phyloP scores from a whole-genome alignment of 805 yeast species.

The Ogataea naganishii region DNA sequence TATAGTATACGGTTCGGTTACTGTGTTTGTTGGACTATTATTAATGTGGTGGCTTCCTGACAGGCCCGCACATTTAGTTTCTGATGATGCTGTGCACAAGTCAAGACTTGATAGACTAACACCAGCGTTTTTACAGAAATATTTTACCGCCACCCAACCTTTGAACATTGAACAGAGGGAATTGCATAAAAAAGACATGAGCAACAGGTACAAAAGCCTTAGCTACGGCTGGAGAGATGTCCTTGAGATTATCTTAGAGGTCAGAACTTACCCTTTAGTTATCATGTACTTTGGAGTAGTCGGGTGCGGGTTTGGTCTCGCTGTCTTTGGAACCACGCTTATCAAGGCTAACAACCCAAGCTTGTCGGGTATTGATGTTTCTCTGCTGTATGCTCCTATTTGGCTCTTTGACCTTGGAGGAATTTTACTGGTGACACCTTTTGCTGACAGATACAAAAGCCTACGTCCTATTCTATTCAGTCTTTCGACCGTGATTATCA shows the following conservation, averaged over 20 bases:
- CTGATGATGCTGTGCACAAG: constrained; percentile 3
- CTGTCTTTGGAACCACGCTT: constrained; percentile 77
- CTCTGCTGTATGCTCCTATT: constrained; percentile 78
- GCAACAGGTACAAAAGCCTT: constrained; percentile 33
- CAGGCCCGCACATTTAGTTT: constrained; percentile 38
- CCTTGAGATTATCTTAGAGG: constrained; percentile 43
- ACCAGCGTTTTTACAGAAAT: constrained; percentile 10
- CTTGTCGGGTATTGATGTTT: constrained; percentile 57
- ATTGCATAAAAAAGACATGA: constrained; percentile 56
- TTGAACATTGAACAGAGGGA: constrained; percentile 42
- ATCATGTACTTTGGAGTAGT: constrained; percentile 91
- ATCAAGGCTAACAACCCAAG: constrained; percentile 55
- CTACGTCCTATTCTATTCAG: constrained; percentile 57
- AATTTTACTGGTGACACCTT: constrained; percentile 65
- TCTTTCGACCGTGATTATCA: constrained; percentile 55
- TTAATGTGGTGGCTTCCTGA: constrained; percentile 85
- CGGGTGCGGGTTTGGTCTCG: constrained; percentile 83
- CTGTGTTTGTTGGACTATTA: constrained; percentile 53
- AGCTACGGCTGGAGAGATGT: constrained; percentile 59
- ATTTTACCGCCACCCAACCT: constrained; percentile 29
- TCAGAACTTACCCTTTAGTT: constrained; percentile 70
- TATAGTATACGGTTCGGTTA: constrained; percentile 64
- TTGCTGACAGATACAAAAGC: constrained; percentile 61
- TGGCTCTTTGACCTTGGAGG: constrained; percentile 82
- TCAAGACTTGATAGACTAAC: constrained; percentile 12